phyloP scores from a whole-genome alignment of 768 basidiomycete genomes.

The Kwoniella europaea region DNA sequence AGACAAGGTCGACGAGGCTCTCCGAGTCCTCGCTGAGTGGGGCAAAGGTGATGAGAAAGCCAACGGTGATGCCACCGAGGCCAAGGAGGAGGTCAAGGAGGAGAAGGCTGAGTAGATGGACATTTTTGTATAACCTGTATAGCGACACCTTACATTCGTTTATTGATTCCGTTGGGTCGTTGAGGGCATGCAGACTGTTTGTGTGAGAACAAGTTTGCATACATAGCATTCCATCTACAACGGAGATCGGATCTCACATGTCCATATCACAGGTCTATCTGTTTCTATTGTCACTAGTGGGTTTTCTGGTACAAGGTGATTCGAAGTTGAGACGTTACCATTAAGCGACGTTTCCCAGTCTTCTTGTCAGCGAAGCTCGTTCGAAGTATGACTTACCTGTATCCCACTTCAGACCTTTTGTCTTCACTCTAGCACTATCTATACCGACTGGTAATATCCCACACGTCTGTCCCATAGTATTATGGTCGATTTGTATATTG shows the following conservation, averaged over 20 bases:
- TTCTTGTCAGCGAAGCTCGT: slow-evolving; percentile 57
- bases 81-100: slow-evolving; percentile 36
- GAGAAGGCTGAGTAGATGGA: slow-evolving; percentile 25
- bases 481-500: slow-evolving; percentile 73
- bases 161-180: slow-evolving; percentile 7
- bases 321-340: slow-evolving; percentile 88
- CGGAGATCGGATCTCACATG: slow-evolving; percentile 37
- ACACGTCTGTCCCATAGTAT: slow-evolving; percentile 80
- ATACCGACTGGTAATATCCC: slow-evolving; percentile 92
- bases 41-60: slow-evolving; percentile 60
- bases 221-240: neutral
- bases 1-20: slow-evolving; percentile 88
- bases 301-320: slow-evolving; percentile 77
- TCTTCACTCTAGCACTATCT: slow-evolving; percentile 75
- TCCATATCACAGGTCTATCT: slow-evolving; percentile 84
- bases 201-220: slow-evolving; percentile 2
- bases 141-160: slow-evolving; percentile 4
- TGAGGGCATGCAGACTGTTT: slow-evolving; percentile 32
- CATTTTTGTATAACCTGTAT: neutral
- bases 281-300: slow-evolving; percentile 74
- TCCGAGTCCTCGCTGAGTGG: slow-evolving; percentile 86
- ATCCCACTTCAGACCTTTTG: slow-evolving; percentile 87
- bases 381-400: slow-evolving; percentile 64
- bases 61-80: slow-evolving; percentile 31
- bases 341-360: slow-evolving; percentile 76